These are phyloP conservation scores for Chimonanthus salicifolius DNA, from an alignment of 164 flowering plant genomes.

Conservation along the genomic window DNA sequence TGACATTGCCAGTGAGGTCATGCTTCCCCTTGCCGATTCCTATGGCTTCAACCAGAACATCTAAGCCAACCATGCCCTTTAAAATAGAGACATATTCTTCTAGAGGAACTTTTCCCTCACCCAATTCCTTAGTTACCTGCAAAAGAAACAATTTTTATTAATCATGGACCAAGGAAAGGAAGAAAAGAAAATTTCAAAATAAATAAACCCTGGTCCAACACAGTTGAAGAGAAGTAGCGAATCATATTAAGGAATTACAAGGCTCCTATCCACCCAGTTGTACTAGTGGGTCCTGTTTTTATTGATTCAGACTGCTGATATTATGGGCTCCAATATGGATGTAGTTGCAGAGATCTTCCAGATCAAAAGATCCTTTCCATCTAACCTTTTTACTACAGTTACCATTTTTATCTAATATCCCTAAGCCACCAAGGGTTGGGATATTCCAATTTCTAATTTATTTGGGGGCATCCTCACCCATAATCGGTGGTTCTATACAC, in stretches of 20 bases:
- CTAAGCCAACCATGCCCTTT: slow-evolving; percentile 54
- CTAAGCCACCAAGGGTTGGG: not conserved
- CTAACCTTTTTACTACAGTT: not conserved
- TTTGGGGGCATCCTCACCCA: not conserved
- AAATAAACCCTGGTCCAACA: not conserved
- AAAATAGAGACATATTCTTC: slow-evolving; percentile 63
- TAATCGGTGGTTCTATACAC: not conserved
- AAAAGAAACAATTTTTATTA: slow-evolving; percentile 1
- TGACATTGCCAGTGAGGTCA: slow-evolving; percentile 60
- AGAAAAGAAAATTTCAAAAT: not conserved
- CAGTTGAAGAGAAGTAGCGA: not conserved
- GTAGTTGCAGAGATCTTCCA: not conserved
- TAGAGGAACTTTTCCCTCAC: slow-evolving; percentile 48
- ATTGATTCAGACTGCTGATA: not conserved
- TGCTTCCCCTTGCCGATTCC: slow-evolving; percentile 82
- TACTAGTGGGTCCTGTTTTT: not conserved
- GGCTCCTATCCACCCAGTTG: not conserved
- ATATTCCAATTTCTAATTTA: not conserved
- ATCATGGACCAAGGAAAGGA: slow-evolving; percentile 1
- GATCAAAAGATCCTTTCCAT: not conserved
- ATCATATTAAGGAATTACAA: not conserved
- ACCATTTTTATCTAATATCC: not conserved
- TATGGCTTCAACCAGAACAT: slow-evolving; percentile 58
- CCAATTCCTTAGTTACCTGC: slow-evolving; percentile 63
- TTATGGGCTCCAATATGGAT: not conserved